Evolutionary conservation across 306 rosid genomes (phyloP), one percentile per base, ranked within the genome.

Genomic region (Quercus parvula): DNA sequence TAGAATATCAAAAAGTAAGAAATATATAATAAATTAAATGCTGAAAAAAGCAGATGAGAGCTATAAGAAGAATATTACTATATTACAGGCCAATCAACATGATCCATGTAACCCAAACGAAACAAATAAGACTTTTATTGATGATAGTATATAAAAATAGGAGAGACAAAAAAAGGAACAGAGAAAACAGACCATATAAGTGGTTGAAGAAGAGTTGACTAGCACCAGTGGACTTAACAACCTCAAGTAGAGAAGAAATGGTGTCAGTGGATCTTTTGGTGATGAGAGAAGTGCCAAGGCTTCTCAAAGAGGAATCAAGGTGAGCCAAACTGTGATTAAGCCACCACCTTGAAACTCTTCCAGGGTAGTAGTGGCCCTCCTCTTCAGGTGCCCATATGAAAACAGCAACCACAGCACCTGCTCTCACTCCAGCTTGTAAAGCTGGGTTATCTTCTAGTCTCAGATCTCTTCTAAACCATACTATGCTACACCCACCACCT

Each of bases 391-490:
- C 99, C 98, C 98, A 96, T 5, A 96, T 82, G 71, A 91, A 96
- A n/a, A 96, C 90, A 20, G 92, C 92, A 57, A 96, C 82, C 24
- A 93, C 97, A 31, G 93, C 91, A 7, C 99, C 99, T 18, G 93
- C 89, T 87, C 99, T 86, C 6, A 96, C 98, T 57, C 94, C 99
- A 55, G 99, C 99, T 0, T 90, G 86, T 10, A 96, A 82, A 35
- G 99, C 99, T 31, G 99, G 96, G 72, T 96, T 96, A 85, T 96
- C 99, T 72, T 93, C 99, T 2, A 96, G 78, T 80, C 99, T 93
- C 87, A 96, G 97, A 91, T 96, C 99, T 81, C 99, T 91, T 80
- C 99, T 96, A 89, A 96, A 93, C 99, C 99, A 96, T 35, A 96
- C 98, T 85, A 96, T 92, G 82, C 96, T 96, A 82, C 99, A 91